Base-by-base conservation (phyloP, 345 rosid genomes). In the Acer negundo region DNA sequence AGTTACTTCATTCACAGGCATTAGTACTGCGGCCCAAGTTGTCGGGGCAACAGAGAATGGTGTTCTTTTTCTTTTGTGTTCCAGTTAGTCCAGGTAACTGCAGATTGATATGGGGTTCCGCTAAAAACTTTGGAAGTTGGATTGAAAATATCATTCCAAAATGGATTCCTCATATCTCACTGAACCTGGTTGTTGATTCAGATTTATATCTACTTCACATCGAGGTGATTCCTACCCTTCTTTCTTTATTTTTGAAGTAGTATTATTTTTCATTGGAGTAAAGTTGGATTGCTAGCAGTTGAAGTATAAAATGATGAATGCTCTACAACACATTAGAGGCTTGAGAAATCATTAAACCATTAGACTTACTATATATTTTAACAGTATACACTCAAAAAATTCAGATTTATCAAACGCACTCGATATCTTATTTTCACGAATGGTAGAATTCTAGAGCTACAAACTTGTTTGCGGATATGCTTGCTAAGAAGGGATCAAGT, bases 81-180 rank as follows among this genome's bases (percentile, higher is more conserved):
- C 98, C 97, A 0, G 97, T 95, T 46, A 93, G 95, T 69, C 97
- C 98, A 0, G 98, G 98, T 79, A 79, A 85, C 63, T 90, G 98
- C 75, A 91, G 97, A 86, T 78, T 93, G 79, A 90, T 95, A 75
- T 95, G 98, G 97, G 77, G 83, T 38, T 85, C 88, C 78, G 93
- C 95, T 0, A 87, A 97, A 79, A 87, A 95, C 20, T 90, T 91
- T 53, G 92, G 87, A 13, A 42, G 87, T 62, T 80, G 90, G 90
- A 85, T 91, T 11, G 97, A 95, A 65, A 87, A 84, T 81, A 80
- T 95, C 70, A 69, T 93, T 58, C 97, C 98, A 3, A 80, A 95
- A 70, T 95, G 98, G 97, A 64, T 93, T 61, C 93, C 88, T 82
- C 98, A 95, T 62, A 79, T 90, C 62, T 86, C 87, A 67, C 86